Base-by-base conservation (phyloP, 208 protist species). In the Angomonas desouzai region DNA sequence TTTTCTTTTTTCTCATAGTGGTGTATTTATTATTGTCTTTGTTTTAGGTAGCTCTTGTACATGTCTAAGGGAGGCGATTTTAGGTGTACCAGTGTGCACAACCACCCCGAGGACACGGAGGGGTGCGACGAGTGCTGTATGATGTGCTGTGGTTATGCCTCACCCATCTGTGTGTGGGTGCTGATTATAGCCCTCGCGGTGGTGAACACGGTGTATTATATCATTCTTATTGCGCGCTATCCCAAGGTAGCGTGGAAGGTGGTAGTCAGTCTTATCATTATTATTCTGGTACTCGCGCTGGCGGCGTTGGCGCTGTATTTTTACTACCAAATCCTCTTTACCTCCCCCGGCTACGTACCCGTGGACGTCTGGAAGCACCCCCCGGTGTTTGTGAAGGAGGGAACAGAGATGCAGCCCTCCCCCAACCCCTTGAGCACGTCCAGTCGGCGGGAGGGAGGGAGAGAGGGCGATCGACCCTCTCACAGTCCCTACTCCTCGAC, bases 141-240 rank as follows among this genome's bases (percentile, higher is more conserved):
- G 48, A 62, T 93, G 66, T 85, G 71, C 60, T 55, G 63, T 28
- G 73, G 82, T 23, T 93, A 91, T 72, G 43, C 38, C 40, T 61
- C 56, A 0, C 81, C 84, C 0, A 56, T 59, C 43, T 20, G 76
- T 33, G 45, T 91, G 20, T 63, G 72, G 0, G 1, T 83, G 0
- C 20, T 93, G 16, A 84, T 87, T 53, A 18, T 77, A 0, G 57
- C 40, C 7, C 53, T 86, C 13, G 48, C 49, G 3, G 48, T 75
- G 28, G 40, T 33, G 1, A 74, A 66, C 56, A 55, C 74, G 11
- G 71, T 64, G 13, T 89, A 78, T 53, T 79, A 76, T 51, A 59
- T 85, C 10, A 25, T 59, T 16, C 25, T 81, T 0, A 66, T 85
- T 3, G 58, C 49, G 6, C 48, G 70, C 10, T 38, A 84, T 47